These are phyloP conservation scores for Monosporozyma aerobia DNA, from an alignment of 805 yeast genomes.

Conservation along the genomic window DNA sequence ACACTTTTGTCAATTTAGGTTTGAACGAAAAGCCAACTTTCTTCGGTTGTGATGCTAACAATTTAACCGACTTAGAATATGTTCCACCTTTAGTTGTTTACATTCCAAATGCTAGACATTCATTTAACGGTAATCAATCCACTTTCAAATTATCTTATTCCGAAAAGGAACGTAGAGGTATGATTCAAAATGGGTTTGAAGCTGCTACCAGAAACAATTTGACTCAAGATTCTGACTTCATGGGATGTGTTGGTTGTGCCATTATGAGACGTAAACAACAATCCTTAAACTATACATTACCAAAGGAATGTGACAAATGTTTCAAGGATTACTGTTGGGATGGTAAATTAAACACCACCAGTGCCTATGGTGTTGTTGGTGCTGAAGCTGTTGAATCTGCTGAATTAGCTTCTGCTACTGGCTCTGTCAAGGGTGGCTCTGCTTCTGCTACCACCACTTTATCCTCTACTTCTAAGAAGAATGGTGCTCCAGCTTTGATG, in stretches of 20 bases:
- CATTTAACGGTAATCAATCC: conserved; percentile 60
- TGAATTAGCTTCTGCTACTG: conserved; percentile 6
- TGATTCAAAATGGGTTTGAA: conserved; percentile 70
- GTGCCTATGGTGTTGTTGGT: conserved; percentile 14
- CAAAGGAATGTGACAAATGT: conserved; percentile 61
- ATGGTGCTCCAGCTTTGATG: conserved; percentile 4
- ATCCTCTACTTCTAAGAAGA: conserved; percentile 1
- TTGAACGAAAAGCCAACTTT: conserved; percentile 64
- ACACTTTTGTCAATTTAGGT: conserved; percentile 49
- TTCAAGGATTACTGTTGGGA: conserved; percentile 71
- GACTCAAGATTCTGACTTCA: conserved; percentile 61
- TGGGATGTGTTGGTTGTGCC: conserved; percentile 75
- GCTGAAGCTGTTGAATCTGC: conserved; percentile 5
- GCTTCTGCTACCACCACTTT: conserved; percentile 1
- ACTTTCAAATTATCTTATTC: conserved; percentile 59
- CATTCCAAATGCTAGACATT: conserved; percentile 62
- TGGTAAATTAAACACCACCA: conserved; percentile 32
- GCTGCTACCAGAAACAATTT: conserved; percentile 55
- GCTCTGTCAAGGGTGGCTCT: conserved; percentile 4
- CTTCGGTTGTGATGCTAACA: conserved; percentile 70
- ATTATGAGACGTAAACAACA: conserved; percentile 71
- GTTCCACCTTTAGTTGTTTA: conserved; percentile 73
- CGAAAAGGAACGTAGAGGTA: conserved; percentile 44
- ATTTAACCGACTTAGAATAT: conserved; percentile 45
- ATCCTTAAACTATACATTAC: conserved; percentile 47